Base-by-base conservation (phyloP, 208 protist genomes). In the Strigomonas culicis region DNA sequence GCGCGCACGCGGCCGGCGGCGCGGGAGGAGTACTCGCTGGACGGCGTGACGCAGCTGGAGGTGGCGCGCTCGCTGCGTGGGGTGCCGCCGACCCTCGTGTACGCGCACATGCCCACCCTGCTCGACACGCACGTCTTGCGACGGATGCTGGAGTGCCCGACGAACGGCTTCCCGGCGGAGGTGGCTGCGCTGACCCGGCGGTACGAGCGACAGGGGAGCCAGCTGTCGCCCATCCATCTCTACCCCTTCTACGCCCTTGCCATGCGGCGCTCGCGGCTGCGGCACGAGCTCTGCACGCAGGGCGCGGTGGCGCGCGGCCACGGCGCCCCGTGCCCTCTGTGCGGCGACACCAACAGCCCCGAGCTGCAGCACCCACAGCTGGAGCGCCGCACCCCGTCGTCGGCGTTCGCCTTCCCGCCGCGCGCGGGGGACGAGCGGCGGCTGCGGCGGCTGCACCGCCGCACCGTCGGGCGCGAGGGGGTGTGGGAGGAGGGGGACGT, bases 161-260 rank as follows among this genome's bases (percentile, higher is more conserved):
- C 47, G 10, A 46, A 68, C n/a, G 62, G 63, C 1, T 68, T 77
- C 41, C 55, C 34, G 4, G 59, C 21, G n/a, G 39, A 53, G n/a
- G 53, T 56, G 15, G n/a, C 13, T 17, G 50, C 57, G 22, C 61
- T 71, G 51, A 58, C 52, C 10, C 11, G n/a, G 8, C 57, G 63
- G 4, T 70, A 67, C 51, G 21, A 34, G 13, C 66, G 73, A 21
- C 34, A 39, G 36, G 43, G 52, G 31, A 74, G 64, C 43, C 61
- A 49, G 32, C 74, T 75, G 19, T 79, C 64, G 1, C 55, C 60
- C 7, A 46, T 51, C 0, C 60, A 79, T 31, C 52, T 75, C 1
- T 79, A 75, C 64, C 60, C 61, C 11, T 49, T 47, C 13, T 70
- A 66, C 58, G 61, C 74, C 0, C 44, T 79, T 60, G 69, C 68